Evolutionary conservation across 2,329 filamentous ascomycete species (phyloP).

Genomic region (Aspergillus nomiae): DNA sequence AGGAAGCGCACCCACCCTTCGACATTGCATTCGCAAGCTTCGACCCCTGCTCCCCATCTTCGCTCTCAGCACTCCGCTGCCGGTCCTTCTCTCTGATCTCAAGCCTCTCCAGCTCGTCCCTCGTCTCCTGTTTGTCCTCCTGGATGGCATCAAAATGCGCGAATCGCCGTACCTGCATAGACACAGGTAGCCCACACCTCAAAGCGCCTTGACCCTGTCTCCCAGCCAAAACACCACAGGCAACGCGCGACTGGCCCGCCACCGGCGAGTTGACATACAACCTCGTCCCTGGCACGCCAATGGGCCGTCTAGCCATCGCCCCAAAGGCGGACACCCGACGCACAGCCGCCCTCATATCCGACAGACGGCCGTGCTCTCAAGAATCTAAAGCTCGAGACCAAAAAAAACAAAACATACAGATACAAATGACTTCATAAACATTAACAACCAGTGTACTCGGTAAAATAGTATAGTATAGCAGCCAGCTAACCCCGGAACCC

Average conservation of each 20-base stretch:
- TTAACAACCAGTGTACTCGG: no score
- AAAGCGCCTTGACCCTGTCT: no score
- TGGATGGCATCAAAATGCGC: not conserved
- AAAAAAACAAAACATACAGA: not conserved
- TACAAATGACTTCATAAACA: not conserved
- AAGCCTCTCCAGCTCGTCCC: constrained; percentile 39
- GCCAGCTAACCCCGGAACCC: not conserved
- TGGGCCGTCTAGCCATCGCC: not conserved
- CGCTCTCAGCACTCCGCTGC: constrained; percentile 19
- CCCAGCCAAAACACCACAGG: not conserved
- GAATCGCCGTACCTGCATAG: not conserved
- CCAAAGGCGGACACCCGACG: not conserved
- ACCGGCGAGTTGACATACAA: not conserved
- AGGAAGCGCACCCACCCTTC: constrained; percentile 53
- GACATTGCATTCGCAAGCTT: constrained; percentile 62
- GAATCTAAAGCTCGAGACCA: not conserved
- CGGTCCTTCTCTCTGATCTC: constrained; percentile 23
- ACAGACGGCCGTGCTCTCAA: not conserved
- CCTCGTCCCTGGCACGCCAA: not conserved
- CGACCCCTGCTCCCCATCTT: constrained; percentile 33
- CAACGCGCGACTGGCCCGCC: not conserved
- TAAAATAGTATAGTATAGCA: not conserved
- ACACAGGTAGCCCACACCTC: not conserved
- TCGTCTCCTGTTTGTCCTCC: constrained; percentile 34
- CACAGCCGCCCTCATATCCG: not conserved